These are phyloP conservation scores for Pythium rhizo-oryzae DNA, from an alignment of 352 stramenopile species.

Conservation along the genomic window DNA sequence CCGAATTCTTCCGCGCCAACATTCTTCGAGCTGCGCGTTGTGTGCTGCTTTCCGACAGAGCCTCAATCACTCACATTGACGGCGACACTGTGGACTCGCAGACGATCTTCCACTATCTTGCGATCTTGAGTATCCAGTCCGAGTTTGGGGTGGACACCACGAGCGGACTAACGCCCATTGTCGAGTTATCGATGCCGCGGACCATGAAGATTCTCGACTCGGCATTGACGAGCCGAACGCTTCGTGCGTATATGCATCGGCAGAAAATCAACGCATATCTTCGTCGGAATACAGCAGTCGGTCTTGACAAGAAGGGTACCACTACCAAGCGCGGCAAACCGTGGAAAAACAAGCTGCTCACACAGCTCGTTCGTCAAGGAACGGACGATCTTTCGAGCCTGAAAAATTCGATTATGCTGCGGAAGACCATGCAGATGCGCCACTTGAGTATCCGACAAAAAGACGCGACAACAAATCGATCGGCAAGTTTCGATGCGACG, in stretches of 20 bases:
- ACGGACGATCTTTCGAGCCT: constrained; percentile 36
- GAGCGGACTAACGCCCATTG: constrained; percentile 53
- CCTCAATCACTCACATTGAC: constrained; percentile 55
- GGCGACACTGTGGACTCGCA: constrained; percentile 58
- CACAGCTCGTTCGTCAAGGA: constrained; percentile 23
- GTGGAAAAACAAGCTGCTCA: constrained; percentile 7
- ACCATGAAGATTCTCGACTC: constrained; percentile 77
- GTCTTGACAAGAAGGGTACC: background rate
- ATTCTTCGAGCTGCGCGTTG: constrained; percentile 57
- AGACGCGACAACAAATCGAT: constrained; percentile 34
- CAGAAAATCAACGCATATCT: constrained; percentile 34
- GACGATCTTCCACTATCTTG: constrained; percentile 72
- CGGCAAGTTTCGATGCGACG: constrained; percentile 42
- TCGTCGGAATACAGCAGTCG: background rate
- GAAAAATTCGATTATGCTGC: constrained; percentile 41
- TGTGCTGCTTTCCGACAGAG: constrained; percentile 63
- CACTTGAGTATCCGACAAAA: constrained; percentile 46
- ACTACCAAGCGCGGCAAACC: constrained; percentile 7
- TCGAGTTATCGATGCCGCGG: constrained; percentile 60
- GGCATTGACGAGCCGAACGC: constrained; percentile 54
- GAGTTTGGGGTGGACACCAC: constrained; percentile 49
- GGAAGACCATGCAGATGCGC: constrained; percentile 43
- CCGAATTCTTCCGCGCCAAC: constrained; percentile 55
- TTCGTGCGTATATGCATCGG: constrained; percentile 36
- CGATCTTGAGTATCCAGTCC: constrained; percentile 60